Evolutionary conservation across 2,329 filamentous ascomycete genomes (phyloP).

Genomic region (Dendryphion nanum): DNA sequence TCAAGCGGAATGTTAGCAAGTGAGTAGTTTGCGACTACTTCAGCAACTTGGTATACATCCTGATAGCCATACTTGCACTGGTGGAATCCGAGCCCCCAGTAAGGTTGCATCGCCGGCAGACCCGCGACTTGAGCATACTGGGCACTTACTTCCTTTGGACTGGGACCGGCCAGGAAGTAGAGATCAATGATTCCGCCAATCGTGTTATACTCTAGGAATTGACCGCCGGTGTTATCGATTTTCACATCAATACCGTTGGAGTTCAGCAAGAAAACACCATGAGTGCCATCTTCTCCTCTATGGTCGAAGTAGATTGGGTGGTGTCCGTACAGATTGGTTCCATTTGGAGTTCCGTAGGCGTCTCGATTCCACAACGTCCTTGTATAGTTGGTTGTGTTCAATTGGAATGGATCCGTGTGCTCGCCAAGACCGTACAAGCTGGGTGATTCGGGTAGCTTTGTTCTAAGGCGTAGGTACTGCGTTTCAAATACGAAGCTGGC

Average conservation of each 20-base stretch:
- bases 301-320: conserved; percentile 78
- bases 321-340: conserved; percentile 68
- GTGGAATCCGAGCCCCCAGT: conserved; percentile 53
- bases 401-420: conserved; percentile 66
- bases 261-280: conserved; percentile 36
- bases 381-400: conserved; percentile 68
- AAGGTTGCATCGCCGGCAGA: conserved; percentile 49
- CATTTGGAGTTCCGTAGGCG: conserved; percentile 58
- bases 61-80: conserved; percentile 51
- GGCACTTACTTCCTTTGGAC: conserved; percentile 46
- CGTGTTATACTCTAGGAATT: conserved; percentile 77
- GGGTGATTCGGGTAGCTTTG: conserved; percentile 64
- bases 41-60: conserved; percentile 63
- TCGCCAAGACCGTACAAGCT: conserved; percentile 77
- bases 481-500: conserved; percentile 70
- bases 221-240: conserved; percentile 63
- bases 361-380: conserved; percentile 66
- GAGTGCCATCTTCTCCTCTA: conserved; percentile 48
- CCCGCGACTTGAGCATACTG: conserved; percentile 51
- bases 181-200: conserved; percentile 75
- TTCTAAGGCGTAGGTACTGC: conserved; percentile 72
- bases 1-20: conserved; percentile 57
- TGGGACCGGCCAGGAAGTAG: conserved; percentile 52
- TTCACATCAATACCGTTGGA: conserved; percentile 66
- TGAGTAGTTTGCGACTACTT: conserved; percentile 67